Conservation (phyloP, 139 green algal species). For the Medakamo hakoo region DNA sequence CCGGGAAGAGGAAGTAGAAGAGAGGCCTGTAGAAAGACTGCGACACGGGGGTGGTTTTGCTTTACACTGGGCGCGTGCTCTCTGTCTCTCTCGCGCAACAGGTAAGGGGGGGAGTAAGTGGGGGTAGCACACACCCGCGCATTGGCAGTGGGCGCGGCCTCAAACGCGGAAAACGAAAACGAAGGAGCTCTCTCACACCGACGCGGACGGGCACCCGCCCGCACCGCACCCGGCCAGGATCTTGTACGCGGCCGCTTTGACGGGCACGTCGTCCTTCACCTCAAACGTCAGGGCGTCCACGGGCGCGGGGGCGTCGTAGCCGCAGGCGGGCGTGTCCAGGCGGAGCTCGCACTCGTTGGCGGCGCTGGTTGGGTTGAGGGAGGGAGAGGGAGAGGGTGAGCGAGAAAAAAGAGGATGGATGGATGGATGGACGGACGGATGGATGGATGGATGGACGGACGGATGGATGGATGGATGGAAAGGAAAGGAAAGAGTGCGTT, state of each 20-base stretch:
- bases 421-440: no score
- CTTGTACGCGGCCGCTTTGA: constrained; percentile 10
- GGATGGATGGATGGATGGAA: no score
- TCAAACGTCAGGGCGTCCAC: constrained; percentile 7
- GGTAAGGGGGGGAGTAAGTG: no score
- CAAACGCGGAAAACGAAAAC: no score
- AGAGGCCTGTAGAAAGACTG: neutral
- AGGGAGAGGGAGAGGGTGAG: neutral
- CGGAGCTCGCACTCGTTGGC: neutral
- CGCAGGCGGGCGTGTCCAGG: constrained; percentile 4
- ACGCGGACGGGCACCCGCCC: constrained; percentile 4
- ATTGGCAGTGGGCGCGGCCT: no score
- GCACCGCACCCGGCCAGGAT: constrained; percentile 7
- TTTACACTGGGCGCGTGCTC: no score
- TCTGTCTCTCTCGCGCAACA: neutral
- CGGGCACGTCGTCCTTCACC: constrained; percentile 7
- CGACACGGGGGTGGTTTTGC: neutral
- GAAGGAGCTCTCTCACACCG: no score
- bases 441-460: no score
- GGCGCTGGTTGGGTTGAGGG: neutral
- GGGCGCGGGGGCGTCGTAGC: constrained; percentile 4
- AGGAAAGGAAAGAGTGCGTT: no score
- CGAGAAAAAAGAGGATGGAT: no score
- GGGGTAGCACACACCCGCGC: no score
- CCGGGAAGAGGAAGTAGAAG: constrained; percentile 7